Evolutionary conservation across 768 basidiomycete species (phyloP).

Genomic region (Trametes meyenii): DNA sequence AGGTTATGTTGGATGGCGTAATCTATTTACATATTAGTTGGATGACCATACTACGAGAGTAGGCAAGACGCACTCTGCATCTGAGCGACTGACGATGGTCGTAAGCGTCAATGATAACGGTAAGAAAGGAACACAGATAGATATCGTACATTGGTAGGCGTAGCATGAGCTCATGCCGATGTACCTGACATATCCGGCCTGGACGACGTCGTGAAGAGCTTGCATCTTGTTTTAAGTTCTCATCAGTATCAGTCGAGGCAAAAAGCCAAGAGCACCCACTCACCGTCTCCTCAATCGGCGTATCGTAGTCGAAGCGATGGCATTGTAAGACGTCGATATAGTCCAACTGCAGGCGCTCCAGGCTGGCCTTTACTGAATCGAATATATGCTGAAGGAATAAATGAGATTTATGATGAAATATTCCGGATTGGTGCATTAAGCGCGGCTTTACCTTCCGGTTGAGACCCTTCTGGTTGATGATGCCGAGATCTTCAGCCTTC

Average conservation of each 20-base stretch:
- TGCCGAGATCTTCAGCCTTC: conserved; percentile 31
- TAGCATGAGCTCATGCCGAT: conserved; percentile 43
- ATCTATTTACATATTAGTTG: conserved; percentile 27
- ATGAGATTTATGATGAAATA: not conserved
- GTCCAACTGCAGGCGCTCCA: conserved; percentile 72
- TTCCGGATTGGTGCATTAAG: not conserved
- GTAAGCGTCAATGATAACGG: not conserved
- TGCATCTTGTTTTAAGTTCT: conserved; percentile 36
- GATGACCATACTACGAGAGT: not conserved
- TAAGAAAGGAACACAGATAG: not conserved
- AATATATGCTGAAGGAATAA: conserved; percentile 61
- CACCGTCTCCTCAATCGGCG: conserved; percentile 40
- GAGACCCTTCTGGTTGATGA: conserved; percentile 41
- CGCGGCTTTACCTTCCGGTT: conserved; percentile 36
- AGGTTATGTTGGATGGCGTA: conserved; percentile 42
- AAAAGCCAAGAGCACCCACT: not conserved
- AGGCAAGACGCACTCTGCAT: conserved; percentile 33
- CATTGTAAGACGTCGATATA: conserved; percentile 80
- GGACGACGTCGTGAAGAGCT: conserved; percentile 49
- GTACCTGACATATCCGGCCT: conserved; percentile 46
- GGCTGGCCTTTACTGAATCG: conserved; percentile 59
- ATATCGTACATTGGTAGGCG: conserved; percentile 38
- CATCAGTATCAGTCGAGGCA: not conserved
- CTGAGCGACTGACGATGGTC: conserved; percentile 29
- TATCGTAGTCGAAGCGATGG: conserved; percentile 22